Evolutionary conservation across 2,329 filamentous ascomycete genomes (phyloP), one percentile per base, ranked within the genome.

Genomic region (Coniella vitis): DNA sequence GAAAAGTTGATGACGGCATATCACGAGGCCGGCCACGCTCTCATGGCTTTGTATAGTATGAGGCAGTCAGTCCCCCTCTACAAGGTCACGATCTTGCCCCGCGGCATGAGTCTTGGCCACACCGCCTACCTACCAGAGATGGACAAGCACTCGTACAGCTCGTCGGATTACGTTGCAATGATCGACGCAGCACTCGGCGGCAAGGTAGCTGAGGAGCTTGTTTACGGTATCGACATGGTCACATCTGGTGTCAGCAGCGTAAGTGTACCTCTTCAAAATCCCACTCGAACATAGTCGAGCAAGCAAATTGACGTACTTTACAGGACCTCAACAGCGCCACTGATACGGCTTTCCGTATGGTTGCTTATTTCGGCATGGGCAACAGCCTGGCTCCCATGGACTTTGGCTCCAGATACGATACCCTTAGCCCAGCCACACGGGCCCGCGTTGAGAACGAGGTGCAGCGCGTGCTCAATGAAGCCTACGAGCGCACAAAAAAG

Each of bases 1-100:
- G 93, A 98, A 70, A 97, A 97, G 79, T 86, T 81, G 64, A 94
- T 89, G 13, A 93, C 97, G 38, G 93, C 93, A 4, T 98, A 98
- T 68, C 93, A 98, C 70, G 93, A 98, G 70, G 94, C 91, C 48
- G 93, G 93, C 2, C 93, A 98, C 66, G 90, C 93, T 8, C 79
- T 98, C 14, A 88, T 96, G 51, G 85, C 86, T 48, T 83, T 96
- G 61, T 90, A 91, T 58, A 87, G 84, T 12, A 74, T 74, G 55
- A 83, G 86, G 53, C 81, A 80, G 34, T 80, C 85, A 45, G 84
- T 78, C 55, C 86, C 86, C 29, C 76, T 98, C 2, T 96, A 98
- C 77, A 98, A 98, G 70, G 90, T 95, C 43, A 98, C 93, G 1
- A 94, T 98, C 59, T 85, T 98, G 60, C 90, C 93, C 46, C 85